Conservation (phyloP, 768 basidiomycete genomes). For the Thelephora aurantiotincta region DNA sequence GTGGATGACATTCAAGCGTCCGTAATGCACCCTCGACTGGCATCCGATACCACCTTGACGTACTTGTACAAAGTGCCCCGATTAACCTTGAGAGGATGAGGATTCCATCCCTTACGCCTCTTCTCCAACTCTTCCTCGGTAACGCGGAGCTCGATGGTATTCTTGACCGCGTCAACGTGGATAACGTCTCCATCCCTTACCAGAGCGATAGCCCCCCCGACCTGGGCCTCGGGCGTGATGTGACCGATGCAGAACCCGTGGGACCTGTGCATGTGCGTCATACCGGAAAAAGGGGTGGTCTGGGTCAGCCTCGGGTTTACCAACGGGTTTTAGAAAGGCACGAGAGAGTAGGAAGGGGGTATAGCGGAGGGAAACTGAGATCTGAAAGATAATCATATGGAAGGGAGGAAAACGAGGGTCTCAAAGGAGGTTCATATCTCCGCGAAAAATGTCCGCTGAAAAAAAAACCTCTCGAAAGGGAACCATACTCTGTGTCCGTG, state of each 20-base stretch:
- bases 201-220: constrained; percentile 85
- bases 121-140: constrained; percentile 65
- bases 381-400: constrained; percentile 5
- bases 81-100: constrained; percentile 72
- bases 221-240: constrained; percentile 91
- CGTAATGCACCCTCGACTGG: constrained; percentile 86
- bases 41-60: constrained; percentile 76
- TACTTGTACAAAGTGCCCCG: constrained; percentile 87
- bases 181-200: constrained; percentile 82
- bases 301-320: no score
- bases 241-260: constrained; percentile 97
- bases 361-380: constrained; percentile 3
- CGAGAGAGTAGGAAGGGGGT: background rate
- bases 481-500: background rate
- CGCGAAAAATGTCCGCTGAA: no score
- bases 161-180: constrained; percentile 78
- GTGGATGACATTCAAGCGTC: constrained; percentile 38
- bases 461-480: no score
- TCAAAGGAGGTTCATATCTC: no score
- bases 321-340: background rate
- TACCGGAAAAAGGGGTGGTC: no score
- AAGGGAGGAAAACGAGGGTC: constrained; percentile 3
- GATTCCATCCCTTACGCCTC: constrained; percentile 61
- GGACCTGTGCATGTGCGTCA: constrained; percentile 35
- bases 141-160: constrained; percentile 69